Percentiles rank a stretch among this genome's conserved stretches.
These are phyloP conservation scores for Torulaspora quercuum DNA, from an alignment of 805 yeast genomes.

Conservation along the genomic window DNA sequence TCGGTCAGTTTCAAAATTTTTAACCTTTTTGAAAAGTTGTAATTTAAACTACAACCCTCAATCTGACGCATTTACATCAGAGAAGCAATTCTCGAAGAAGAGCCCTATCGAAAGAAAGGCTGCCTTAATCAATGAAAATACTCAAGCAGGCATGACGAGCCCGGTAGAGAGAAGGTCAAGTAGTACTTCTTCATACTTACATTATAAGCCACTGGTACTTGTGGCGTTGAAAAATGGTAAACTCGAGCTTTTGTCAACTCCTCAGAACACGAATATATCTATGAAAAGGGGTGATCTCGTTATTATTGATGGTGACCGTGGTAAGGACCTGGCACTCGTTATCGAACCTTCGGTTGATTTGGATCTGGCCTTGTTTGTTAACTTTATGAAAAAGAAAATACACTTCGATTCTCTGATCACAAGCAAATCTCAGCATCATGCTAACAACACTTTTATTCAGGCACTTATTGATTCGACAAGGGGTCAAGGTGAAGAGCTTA, in stretches of 20 bases:
- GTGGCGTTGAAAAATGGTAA: conserved; percentile 62
- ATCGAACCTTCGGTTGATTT: conserved; percentile 61
- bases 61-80: conserved; percentile 34
- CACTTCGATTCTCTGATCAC: conserved; percentile 44
- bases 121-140: conserved; percentile 14
- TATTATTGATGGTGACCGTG: conserved; percentile 80
- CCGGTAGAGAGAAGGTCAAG: conserved; percentile 17
- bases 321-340: conserved; percentile 73
- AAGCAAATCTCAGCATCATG: conserved; percentile 32
- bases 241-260: conserved; percentile 65
- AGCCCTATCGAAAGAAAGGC: conserved; percentile 4
- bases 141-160: conserved; percentile 6
- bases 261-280: conserved; percentile 58
- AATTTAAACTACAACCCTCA: conserved; percentile 44
- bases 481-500: conserved; percentile 26
- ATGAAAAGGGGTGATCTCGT: conserved; percentile 63
- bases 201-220: conserved; percentile 39
- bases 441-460: conserved; percentile 28
- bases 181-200: conserved; percentile 31
- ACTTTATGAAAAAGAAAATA: conserved; percentile 68
- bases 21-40: conserved; percentile 42
- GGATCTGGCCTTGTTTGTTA: conserved; percentile 65
- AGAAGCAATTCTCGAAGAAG: conserved; percentile 20
- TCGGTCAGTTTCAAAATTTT: conserved; percentile 27
- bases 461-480: conserved; percentile 27